These are phyloP conservation scores for Fusarium scirpi DNA, from an alignment of 2,329 filamentous ascomycete species.

Conservation along the genomic window DNA sequence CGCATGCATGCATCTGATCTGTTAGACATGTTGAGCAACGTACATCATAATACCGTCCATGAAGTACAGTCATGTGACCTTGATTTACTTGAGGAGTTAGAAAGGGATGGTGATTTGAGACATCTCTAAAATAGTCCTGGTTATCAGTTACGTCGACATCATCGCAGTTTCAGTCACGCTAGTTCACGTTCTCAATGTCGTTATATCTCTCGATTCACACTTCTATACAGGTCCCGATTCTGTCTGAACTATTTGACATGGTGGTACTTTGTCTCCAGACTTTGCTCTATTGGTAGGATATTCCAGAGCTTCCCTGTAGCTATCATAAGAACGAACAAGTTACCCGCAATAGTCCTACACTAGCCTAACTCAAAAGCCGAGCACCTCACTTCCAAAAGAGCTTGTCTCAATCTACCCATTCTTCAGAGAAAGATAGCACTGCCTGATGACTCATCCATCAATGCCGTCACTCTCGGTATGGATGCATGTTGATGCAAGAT, in stretches of 20 bases:
- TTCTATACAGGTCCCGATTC: background rate
- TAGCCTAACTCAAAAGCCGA: constrained; percentile 15
- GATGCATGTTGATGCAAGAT: constrained; percentile 3
- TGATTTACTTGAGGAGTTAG: background rate
- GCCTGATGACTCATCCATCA: background rate
- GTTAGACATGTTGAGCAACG: background rate
- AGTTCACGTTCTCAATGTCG: background rate
- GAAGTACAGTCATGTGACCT: constrained; percentile 21
- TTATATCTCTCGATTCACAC: background rate
- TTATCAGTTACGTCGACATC: background rate
- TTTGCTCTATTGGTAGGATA: background rate
- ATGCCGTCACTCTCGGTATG: background rate
- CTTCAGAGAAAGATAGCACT: constrained; percentile 8
- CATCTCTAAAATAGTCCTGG: background rate
- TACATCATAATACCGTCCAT: background rate
- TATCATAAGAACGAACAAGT: constrained; percentile 1
- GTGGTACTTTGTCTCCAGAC: background rate
- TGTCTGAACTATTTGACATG: constrained; percentile 1
- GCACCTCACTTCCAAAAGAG: constrained; percentile 5
- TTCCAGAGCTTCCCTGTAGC: background rate
- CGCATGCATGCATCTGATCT: constrained; percentile 4
- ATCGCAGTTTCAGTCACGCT: background rate
- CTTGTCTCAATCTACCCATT: background rate
- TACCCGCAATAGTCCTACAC: background rate
- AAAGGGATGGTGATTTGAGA: background rate